Evolutionary conservation across 768 basidiomycete genomes (phyloP), one percentile per base, ranked within the genome.

Genomic region (Rhodotorula babjevae): DNA sequence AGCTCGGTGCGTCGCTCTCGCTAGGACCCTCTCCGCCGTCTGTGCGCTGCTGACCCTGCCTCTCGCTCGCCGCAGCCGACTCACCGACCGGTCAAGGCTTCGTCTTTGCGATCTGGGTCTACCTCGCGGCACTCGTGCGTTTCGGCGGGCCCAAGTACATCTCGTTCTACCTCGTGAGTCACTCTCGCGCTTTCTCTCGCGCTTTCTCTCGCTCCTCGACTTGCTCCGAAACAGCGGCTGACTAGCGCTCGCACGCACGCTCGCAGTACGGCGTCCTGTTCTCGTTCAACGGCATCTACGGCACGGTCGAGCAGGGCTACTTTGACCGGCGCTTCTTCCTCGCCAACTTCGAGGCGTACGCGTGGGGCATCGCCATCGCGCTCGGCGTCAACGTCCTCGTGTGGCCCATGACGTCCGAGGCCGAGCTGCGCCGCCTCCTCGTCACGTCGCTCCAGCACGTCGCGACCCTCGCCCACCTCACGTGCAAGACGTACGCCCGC

Each of bases 31-130:
- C n/a, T 31, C 27, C 6, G 6, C 15, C 25, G 29, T 29, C 12
- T 33, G 18, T 3, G 2, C 44, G 12, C 12, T 2, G 6, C 46
- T 27, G 23, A 44, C 33, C 5, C 4, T 3, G 3, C n/a, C 7
- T 36, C 36, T 36, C 36, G 36, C n/a, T 19, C 6, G 23, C 21
- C 6, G 46, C 60, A 75, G 74, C 52, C 31, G 50, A 60, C 55
- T 73, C 74, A 9, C 77, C 77, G 15, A 77, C 79, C 36, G 79
- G 75, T 1, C 80, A 81, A 64, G 80, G 76, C 23, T 75, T 81
- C 59, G 65, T 79, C 27, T 81, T 80, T 42, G 78, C 75, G 19
- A 11, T 77, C 14, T 76, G 71, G 40, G 77, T 79, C 36, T 81
- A 81, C 61, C 27, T 69, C 49, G 58, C 63, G 49, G 68, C 75